Conservation (phyloP, 257 asterid genomes). For the Fraxinus americana region DNA sequence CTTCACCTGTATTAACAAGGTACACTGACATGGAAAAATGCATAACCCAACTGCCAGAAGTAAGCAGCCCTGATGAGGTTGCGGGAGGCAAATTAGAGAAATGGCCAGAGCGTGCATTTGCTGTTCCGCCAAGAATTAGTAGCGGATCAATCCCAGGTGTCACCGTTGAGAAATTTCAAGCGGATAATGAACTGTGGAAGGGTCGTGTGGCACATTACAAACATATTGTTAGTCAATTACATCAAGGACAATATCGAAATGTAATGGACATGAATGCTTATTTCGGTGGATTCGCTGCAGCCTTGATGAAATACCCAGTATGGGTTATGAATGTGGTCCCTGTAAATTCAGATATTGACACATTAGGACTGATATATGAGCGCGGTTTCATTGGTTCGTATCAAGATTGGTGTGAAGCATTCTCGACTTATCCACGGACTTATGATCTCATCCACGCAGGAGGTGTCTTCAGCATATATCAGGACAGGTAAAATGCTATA, state of each 20-base stretch:
- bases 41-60: conserved; percentile 82
- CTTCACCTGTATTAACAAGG: conserved; percentile 39
- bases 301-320: conserved; percentile 62
- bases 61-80: conserved; percentile 51
- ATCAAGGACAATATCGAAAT: conserved; percentile 64
- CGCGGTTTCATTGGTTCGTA: conserved; percentile 83
- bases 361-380: conserved; percentile 71
- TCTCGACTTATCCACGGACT: conserved; percentile 92
- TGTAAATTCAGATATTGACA: conserved; percentile 44
- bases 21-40: conserved; percentile 78
- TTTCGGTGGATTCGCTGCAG: conserved; percentile 89
- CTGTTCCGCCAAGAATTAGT: conserved; percentile 78
- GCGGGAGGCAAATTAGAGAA: conserved; percentile 81
- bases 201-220: conserved; percentile 57
- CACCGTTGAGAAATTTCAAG: conserved; percentile 53
- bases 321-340: conserved; percentile 99
- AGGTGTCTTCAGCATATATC: conserved; percentile 63
- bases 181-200: conserved; percentile 72
- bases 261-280: conserved; percentile 95
- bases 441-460: conserved; percentile 89
- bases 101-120: conserved; percentile 88
- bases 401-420: conserved; percentile 94
- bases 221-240: conserved; percentile 43
- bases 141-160: conserved; percentile 62
- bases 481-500: conserved; percentile 54